Evolutionary conservation across 352 stramenopile species (phyloP), one percentile per base, ranked within the genome.

Genomic region (Phytopythium sindhum): DNA sequence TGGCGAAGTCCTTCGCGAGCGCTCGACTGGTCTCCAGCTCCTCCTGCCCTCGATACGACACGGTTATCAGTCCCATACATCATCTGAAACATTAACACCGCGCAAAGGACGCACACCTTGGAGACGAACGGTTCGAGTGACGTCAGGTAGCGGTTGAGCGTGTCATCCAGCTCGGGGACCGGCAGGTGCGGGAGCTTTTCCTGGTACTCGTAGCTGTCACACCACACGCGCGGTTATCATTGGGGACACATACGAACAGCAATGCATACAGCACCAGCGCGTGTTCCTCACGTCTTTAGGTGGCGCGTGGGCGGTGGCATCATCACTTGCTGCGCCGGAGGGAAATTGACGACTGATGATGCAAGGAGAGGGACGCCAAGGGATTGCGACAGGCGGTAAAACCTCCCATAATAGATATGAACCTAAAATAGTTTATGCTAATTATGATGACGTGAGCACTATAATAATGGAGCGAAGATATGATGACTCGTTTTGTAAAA

Each of bases 121-220:
- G 78, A 78, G 12, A 86, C 56, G 56, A 86, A 77, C 10, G 72
- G 88, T 68, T 72, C 79, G 15, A 97, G 60, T n/a, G 80, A 83
- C n/a, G 65, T 65, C 45, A 93, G 63, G 63, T 97, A 97, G 39
- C 86, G 86, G 42, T 76, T 52, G n/a, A 96, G 68, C 37, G 93
- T 98, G 39, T 95, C 78, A 35, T 91, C 70, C 6, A 98, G 70
- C 12, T 70, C 61, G 0, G 95, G 92, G 57, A 98, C 89, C 1
- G 92, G 89, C 28, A 98, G 63, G 35, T 75, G 78, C 29, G 80
- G 81, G 23, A 92, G 68, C 50, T 69, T 63, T n/a, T 62, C 64
- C 73, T 99, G 95, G 48, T 80, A 61, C 23, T 64, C 71, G 37
- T 52, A 73, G 26, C 65, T 75, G 47, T 41, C 33, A n/a, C n/a